Percentiles rank a stretch among this genome's conserved stretches.
Evolutionary conservation across 1,284 basidiomycete genomes (phyloP).

Genomic region (Ustilago hordei): DNA sequence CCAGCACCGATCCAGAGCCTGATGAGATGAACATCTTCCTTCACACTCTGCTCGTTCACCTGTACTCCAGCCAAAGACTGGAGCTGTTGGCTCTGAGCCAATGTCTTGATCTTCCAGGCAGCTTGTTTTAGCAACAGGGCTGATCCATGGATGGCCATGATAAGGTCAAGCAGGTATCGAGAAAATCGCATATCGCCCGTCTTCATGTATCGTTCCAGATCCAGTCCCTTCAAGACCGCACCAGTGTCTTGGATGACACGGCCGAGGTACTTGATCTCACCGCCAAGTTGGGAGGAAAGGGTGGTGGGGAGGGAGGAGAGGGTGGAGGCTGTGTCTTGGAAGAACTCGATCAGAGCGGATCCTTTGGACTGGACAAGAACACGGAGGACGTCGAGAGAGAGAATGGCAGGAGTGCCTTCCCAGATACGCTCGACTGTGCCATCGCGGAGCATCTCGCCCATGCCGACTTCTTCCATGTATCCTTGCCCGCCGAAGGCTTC

Average conservation of each 20-base stretch:
- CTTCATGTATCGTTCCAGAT: conserved; percentile 29
- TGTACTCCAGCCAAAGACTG: conserved; percentile 27
- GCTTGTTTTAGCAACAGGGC: conserved; percentile 48
- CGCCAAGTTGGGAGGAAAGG: background rate
- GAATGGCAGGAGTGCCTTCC: conserved; percentile 77
- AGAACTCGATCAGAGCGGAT: conserved; percentile 70
- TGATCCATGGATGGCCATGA: conserved; percentile 40
- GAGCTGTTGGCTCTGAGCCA: conserved; percentile 11
- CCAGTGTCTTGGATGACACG: conserved; percentile 12
- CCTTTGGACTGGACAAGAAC: conserved; percentile 71
- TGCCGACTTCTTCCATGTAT: conserved; percentile 81
- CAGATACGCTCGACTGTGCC: conserved; percentile 82
- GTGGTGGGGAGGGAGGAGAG: conserved; percentile 20
- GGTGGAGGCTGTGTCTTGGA: conserved; percentile 63
- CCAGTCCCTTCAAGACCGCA: conserved; percentile 9
- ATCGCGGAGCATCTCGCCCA: conserved; percentile 74
- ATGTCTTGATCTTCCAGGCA: conserved; percentile 27
- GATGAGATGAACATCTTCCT: conserved; percentile 34
- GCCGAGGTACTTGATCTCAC: conserved; percentile 26
- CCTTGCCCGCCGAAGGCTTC: conserved; percentile 80
- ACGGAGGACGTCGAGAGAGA: conserved; percentile 78
- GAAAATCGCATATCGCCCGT: conserved; percentile 37
- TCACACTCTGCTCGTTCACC: conserved; percentile 8
- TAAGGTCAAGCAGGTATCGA: conserved; percentile 47
- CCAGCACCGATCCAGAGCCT: conserved; percentile 38